A percentile compares a stretch with the other conserved stretches of the same genome.
These are phyloP conservation scores for Pythium dissimile DNA, from an alignment of 352 stramenopile genomes.

Conservation along the genomic window DNA sequence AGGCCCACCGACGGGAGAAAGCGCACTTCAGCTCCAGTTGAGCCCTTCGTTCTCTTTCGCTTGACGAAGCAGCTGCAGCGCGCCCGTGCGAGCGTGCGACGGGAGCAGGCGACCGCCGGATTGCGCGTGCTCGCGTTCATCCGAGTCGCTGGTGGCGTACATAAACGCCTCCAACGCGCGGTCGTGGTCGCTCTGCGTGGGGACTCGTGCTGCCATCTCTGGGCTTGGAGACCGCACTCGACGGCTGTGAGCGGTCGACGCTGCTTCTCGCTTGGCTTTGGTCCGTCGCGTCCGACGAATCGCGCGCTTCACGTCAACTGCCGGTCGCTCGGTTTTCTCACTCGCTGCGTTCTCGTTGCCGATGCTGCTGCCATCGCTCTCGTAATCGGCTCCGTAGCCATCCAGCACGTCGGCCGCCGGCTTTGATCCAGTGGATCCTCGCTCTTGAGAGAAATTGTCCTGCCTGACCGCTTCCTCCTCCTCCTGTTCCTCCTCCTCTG, in stretches of 20 bases:
- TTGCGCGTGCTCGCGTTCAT: slow-evolving; percentile 1
- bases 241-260: background rate
- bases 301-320: background rate
- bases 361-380: slow-evolving; percentile 48
- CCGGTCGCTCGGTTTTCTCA: slow-evolving; percentile 18
- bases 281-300: slow-evolving; percentile 8
- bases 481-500: slow-evolving; percentile 17
- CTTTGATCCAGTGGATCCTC: background rate
- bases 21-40: too few species aligned
- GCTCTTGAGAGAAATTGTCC: too few species aligned
- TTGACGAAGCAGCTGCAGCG: slow-evolving; percentile 48
- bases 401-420: slow-evolving; percentile 13
- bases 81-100: slow-evolving; percentile 65
- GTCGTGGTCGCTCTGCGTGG: slow-evolving; percentile 8
- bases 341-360: background rate
- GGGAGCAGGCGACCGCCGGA: slow-evolving; percentile 33
- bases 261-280: background rate
- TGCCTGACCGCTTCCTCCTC: background rate
- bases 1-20: too few species aligned
- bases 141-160: slow-evolving; percentile 14
- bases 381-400: slow-evolving; percentile 64
- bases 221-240: background rate
- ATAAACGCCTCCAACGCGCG: slow-evolving; percentile 17
- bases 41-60: slow-evolving; percentile 79
- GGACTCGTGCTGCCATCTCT: background rate